Base-by-base conservation (phyloP, 1,139 yeast genomes). In the Suhomyces bokatorum region DNA sequence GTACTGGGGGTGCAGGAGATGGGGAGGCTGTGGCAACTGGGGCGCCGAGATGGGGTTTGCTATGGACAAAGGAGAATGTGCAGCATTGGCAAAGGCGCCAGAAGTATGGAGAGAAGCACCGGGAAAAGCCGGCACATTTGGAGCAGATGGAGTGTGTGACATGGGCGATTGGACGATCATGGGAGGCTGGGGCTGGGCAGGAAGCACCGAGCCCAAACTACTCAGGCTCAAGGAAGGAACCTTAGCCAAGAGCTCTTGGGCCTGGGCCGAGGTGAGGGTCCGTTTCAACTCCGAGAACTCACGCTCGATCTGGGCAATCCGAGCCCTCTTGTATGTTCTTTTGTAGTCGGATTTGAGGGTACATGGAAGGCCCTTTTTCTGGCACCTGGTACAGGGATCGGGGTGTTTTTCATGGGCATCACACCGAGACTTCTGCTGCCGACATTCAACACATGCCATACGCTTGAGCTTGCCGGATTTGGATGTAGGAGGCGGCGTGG, bases 371-470 rank as follows among this genome's bases (percentile, higher is more conserved):
- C 80, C 78, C 57, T 87, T 81, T 60, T 86, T 87, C 12, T 68
- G 59, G 62, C 98, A 93, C 50, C 97, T 70, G 0, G 91, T 71
- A 58, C 99, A 93, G 1, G 97, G 87, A n/a, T 73, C 71, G 0
- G 97, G 96, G 36, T 81, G 80, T 44, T 72, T 75, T 49, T 85
- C 90, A 50, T 78, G 81, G 9, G 97, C 96, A 63, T 89, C 95
- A 66, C 98, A 93, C 53, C 85, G 80, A 22, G 93, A 64, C 66
- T 93, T 93, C 62, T 93, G 99, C 64, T 93, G 99, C 15, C 99
- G 78, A 61, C 99, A 93, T 60, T 91, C 97, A 2, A 88, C 90
- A 69, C 99, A 93, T 0, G 98, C 98, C 63, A 90, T 83, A 50
- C 84, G 77, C 59, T 83, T 84, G 13, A 61, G 59, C 44, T 58